A percentile compares a stretch with the other conserved stretches of the same genome.
Evolutionary conservation across 106 monocot species (phyloP).

Genomic region (Dendrobium nobile): DNA sequence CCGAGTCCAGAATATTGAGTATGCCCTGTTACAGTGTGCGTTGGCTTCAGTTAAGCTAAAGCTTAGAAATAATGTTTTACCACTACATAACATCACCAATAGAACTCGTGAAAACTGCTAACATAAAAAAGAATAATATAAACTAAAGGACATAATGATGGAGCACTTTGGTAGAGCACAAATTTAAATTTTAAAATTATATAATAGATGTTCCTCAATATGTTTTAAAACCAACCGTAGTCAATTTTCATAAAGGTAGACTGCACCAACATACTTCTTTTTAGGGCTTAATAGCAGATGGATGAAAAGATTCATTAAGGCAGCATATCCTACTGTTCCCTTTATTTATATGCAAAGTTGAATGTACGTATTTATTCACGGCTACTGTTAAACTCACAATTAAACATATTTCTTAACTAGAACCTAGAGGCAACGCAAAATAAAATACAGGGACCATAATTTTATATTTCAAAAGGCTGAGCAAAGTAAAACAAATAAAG

Average conservation of each 20-base stretch:
- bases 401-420: background rate
- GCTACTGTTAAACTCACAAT: background rate
- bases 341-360: background rate
- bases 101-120: background rate
- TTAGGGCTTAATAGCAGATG: background rate
- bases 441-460: background rate
- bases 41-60: background rate
- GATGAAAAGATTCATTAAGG: background rate
- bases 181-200: background rate
- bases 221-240: background rate
- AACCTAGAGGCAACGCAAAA: background rate
- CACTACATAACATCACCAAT: background rate
- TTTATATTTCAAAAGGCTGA: background rate
- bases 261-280: background rate
- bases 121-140: background rate
- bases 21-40: constrained; percentile 58
- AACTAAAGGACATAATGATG: background rate
- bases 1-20: constrained; percentile 91
- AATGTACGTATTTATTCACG: background rate
- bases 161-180: background rate
- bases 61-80: background rate
- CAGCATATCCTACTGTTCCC: background rate
- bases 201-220: background rate
- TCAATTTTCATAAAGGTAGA: background rate
- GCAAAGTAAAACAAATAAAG: background rate